Evolutionary conservation across 139 green algal genomes (phyloP).

Genomic region (Zygnema cylindricum): DNA sequence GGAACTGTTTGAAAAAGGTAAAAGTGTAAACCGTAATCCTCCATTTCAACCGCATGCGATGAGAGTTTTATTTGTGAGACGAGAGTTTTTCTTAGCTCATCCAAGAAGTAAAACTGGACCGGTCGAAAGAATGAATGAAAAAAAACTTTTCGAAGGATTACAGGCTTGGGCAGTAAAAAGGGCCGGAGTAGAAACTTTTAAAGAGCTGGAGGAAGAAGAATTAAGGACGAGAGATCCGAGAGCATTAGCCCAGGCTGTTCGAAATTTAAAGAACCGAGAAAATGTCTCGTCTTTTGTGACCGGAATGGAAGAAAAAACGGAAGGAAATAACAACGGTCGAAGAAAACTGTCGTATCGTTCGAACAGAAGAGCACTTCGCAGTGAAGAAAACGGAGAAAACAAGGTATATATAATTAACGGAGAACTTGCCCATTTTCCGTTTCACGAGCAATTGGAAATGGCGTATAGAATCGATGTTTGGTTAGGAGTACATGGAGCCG

Average conservation of each 20-base stretch:
- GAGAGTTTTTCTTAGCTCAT: constrained; percentile 33
- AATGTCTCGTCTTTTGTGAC: background rate
- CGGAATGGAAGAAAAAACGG: background rate
- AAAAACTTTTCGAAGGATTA: background rate
- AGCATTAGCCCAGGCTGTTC: background rate
- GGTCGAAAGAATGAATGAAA: background rate
- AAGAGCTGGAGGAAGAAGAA: constrained; percentile 2
- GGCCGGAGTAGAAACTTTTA: background rate
- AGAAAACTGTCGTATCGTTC: background rate
- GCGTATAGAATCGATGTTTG: constrained; percentile 39
- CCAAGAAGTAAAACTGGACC: constrained; percentile 4
- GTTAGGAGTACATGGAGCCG: constrained; percentile 40
- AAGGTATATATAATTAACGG: constrained; percentile 35
- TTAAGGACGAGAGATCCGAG: background rate
- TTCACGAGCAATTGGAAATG: constrained; percentile 24
- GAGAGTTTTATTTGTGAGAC: constrained; percentile 21
- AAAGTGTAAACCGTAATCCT: background rate
- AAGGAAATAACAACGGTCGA: background rate
- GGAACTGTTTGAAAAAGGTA: background rate
- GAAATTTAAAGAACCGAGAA: background rate
- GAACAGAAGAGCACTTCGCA: background rate
- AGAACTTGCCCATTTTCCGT: constrained; percentile 7
- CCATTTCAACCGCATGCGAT: background rate
- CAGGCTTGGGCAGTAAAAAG: background rate
- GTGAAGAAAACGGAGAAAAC: background rate